Percentiles rank a stretch among this genome's conserved stretches.
phyloP scores from a whole-genome alignment of 306 rosid genomes.

The Prunus mira region DNA sequence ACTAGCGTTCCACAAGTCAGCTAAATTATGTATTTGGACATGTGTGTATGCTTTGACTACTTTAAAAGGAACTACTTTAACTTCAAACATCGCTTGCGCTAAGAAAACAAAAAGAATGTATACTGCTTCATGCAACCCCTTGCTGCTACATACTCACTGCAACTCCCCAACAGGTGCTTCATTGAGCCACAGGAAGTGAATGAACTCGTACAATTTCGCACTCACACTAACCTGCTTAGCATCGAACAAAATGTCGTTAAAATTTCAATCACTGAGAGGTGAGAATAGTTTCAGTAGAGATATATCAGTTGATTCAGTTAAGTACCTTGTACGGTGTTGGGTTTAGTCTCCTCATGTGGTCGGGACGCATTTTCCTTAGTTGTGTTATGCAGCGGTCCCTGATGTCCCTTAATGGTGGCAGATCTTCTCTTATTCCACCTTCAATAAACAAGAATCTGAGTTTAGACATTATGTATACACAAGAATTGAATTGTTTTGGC shows the following conservation, averaged over 20 bases:
- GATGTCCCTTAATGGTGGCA: slow-evolving; percentile 68
- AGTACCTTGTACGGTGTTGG: slow-evolving; percentile 95
- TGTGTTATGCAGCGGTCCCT: slow-evolving; percentile 79
- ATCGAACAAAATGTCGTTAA: neutral
- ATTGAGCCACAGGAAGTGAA: slow-evolving; percentile 90
- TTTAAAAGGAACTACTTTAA: slow-evolving; percentile 1
- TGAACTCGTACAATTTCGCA: slow-evolving; percentile 78
- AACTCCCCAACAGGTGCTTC: slow-evolving; percentile 99
- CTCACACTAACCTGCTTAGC: slow-evolving; percentile 82
- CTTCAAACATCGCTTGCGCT: slow-evolving; percentile 1
- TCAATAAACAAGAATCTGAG: slow-evolving; percentile 20
- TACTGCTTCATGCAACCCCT: neutral
- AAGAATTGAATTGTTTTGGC: neutral
- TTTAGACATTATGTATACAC: slow-evolving; percentile 13
- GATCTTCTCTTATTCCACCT: slow-evolving; percentile 56
- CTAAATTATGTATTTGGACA: neutral
- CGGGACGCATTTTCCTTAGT: slow-evolving; percentile 87
- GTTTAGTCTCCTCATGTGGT: slow-evolving; percentile 97
- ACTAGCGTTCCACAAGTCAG: neutral
- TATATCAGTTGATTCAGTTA: neutral
- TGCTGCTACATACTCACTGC: slow-evolving; percentile 35
- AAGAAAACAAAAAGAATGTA: neutral
- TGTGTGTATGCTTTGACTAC: slow-evolving; percentile 1
- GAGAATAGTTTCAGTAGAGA: slow-evolving; percentile 6
- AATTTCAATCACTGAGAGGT: neutral